Percentiles rank a stretch among this genome's conserved stretches.
These are phyloP conservation scores for Uronychia binucleata DNA, from an alignment of 73 alveolate species.

Conservation along the genomic window DNA sequence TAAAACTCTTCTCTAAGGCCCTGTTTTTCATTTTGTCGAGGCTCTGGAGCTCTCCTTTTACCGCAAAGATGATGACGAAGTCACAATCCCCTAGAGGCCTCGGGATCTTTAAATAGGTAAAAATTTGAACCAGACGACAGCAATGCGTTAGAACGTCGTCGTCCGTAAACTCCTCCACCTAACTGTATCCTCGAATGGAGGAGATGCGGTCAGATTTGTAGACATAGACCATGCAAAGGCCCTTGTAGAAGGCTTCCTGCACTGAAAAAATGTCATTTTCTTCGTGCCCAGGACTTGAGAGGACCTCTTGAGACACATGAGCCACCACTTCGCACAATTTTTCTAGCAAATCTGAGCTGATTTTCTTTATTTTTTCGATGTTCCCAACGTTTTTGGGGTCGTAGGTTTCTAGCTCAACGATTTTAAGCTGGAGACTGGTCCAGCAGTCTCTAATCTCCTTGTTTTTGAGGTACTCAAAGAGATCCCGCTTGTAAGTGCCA, in stretches of 20 bases:
- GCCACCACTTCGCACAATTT: not conserved
- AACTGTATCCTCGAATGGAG: not conserved
- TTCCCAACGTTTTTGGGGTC: not conserved
- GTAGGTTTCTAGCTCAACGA: not conserved
- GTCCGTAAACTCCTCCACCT: not conserved
- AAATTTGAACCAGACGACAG: not conserved
- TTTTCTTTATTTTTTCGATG: not conserved
- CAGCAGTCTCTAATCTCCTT: not conserved
- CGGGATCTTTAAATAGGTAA: not conserved
- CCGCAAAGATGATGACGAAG: not conserved
- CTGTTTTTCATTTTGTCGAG: no score
- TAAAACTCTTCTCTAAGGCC: no score
- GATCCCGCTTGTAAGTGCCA: not conserved
- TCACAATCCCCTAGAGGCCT: not conserved
- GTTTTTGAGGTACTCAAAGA: not conserved
- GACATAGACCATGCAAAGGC: not conserved
- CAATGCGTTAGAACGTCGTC: not conserved
- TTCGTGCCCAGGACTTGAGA: not conserved
- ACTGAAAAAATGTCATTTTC: not conserved
- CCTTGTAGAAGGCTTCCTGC: not conserved
- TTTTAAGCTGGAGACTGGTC: not conserved
- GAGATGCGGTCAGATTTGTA: not conserved
- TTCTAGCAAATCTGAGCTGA: not conserved
- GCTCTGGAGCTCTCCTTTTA: not conserved
- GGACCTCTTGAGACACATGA: not conserved